Evolutionary conservation across 352 stramenopile genomes (phyloP), one percentile per base, ranked within the genome.

Genomic region (Pythium insidiosum): DNA sequence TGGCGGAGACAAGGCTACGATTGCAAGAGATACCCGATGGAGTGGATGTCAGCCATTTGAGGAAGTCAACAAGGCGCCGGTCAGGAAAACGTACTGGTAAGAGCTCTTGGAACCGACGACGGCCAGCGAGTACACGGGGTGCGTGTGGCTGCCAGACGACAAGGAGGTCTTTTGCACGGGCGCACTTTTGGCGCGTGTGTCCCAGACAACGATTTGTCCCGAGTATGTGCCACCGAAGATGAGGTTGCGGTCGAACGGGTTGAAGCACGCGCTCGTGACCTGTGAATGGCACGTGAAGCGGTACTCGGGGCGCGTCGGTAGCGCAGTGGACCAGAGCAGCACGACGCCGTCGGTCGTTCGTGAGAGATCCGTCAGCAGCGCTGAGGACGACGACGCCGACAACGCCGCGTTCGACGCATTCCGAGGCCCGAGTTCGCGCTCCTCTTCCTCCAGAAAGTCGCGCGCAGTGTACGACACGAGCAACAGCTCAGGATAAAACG

Each of bases 261-360:
- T 88, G 57, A 94, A 94, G 53, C 78, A 90, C 4, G 81, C 81
- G 26, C 73, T 88, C 13, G 78, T 93, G 43, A 93, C 72, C 35
- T 91, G 78, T 22, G 81, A 90, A 54, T 91, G 76, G 25, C 81
- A 91, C 4, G 78, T 94, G 52, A 94, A 94, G 5, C 79, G 77
- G 51, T 91, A 94, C 45, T 94, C 81, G 22, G 81, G 73, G 22
- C 79, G 72, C 7, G 66, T 76, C 5, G 81, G 81, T 33, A 94
- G 45, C n/a, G 75, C 76, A 7, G 75, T 94, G 5, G 81, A 94
- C 81, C 81, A 94, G 18, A 94, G 52, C 19, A 94, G 57, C 39
- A 94, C 77, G 2, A 94, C 70, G 29, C 81, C 81, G 33, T 94
- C 81, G 13, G 76, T 89, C 16, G 79, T 66, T 0, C 62, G 50